phyloP scores from a whole-genome alignment of 2,329 filamentous ascomycete species.

The Helotiales sp. region DNA sequence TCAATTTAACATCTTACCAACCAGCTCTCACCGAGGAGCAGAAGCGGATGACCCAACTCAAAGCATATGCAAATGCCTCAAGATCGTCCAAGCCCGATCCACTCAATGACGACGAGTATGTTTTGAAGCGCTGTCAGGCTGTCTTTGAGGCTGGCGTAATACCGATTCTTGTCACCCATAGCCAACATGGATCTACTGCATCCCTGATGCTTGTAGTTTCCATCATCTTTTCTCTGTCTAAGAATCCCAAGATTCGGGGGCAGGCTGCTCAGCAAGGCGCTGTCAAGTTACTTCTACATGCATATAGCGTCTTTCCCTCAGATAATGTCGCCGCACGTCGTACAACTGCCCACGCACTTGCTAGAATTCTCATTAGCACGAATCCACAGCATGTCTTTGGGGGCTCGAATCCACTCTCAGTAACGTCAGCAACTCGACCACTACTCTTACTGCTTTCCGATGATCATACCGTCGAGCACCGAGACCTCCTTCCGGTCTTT shows the following conservation, averaged over 20 bases:
- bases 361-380: conserved; percentile 82
- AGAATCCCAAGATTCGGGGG: conserved; percentile 71
- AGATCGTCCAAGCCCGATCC: conserved; percentile 66
- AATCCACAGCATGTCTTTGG: conserved; percentile 84
- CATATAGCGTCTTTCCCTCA: conserved; percentile 62
- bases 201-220: conserved; percentile 72
- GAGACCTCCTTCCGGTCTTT: conserved; percentile 85
- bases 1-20: conserved; percentile 80
- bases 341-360: conserved; percentile 75
- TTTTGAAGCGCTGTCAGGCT: conserved; percentile 71
- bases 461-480: conserved; percentile 60
- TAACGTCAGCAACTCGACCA: conserved; percentile 79
- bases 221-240: conserved; percentile 76
- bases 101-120: conserved; percentile 74
- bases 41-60: conserved; percentile 87
- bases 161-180: conserved; percentile 73
- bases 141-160: conserved; percentile 79
- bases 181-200: conserved; percentile 69
- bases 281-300: conserved; percentile 76
- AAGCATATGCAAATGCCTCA: conserved; percentile 87
- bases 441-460: conserved; percentile 72
- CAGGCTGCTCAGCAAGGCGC: conserved; percentile 91
- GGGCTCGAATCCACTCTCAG: conserved; percentile 69
- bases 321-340: conserved; percentile 49
- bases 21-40: conserved; percentile 84